phyloP scores from a whole-genome alignment of 2,329 filamentous ascomycete species.

The Ophiostoma sp. region DNA sequence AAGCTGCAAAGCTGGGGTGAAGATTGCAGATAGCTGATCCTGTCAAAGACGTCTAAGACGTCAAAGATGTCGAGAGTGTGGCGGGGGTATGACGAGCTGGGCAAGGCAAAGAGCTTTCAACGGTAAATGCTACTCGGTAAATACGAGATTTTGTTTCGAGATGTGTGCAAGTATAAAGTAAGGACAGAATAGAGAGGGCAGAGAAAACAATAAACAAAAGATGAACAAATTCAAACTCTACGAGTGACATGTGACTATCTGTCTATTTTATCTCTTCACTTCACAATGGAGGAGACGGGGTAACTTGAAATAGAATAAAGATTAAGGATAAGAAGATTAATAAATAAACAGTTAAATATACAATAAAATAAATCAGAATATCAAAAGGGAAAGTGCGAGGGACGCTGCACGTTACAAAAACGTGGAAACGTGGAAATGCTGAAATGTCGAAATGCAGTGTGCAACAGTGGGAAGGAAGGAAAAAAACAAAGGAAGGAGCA shows the following conservation, averaged over 20 bases:
- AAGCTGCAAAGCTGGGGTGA: neutral
- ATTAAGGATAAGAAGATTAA: neutral
- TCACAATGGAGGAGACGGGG: neutral
- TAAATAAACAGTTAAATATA: neutral
- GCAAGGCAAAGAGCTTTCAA: neutral
- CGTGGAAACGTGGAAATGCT: neutral
- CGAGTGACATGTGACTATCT: constrained; percentile 1
- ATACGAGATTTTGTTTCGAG: neutral
- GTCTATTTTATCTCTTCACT: neutral
- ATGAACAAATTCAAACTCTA: neutral
- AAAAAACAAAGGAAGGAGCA: neutral
- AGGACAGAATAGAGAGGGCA: neutral
- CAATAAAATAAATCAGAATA: neutral
- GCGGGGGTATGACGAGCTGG: neutral
- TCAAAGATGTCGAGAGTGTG: neutral
- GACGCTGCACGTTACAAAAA: too few species aligned
- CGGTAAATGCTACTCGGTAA: neutral
- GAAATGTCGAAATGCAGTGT: neutral
- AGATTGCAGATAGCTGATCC: neutral
- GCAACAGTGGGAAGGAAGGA: neutral
- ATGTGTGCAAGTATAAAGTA: neutral
- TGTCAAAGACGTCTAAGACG: too few species aligned
- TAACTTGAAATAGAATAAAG: neutral
- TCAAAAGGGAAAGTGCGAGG: constrained; percentile 15
- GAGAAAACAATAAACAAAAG: neutral